Evolutionary conservation across 495 filamentous ascomycete species (phyloP), one percentile per base, ranked within the genome.

Genomic region (Durotheca rogersii): DNA sequence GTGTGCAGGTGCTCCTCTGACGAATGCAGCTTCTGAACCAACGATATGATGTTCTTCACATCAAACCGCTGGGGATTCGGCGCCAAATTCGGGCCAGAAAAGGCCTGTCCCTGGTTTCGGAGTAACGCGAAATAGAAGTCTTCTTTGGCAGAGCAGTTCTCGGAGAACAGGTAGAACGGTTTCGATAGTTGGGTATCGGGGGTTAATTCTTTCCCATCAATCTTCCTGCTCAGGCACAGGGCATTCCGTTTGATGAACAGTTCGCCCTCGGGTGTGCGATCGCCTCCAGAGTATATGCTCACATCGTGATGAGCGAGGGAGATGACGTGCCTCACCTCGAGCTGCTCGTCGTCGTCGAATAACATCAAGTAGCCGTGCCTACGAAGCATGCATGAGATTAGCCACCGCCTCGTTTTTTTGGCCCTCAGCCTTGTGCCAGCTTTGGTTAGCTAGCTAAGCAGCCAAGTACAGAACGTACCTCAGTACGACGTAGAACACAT

Each of bases 341-440:
- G 74, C 66, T 97, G 90, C 82, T 77, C 74, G 52, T 79, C 74
- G 61, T 96, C 90, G 61, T 98, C 93, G 68, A 95, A 98, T 15
- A 98, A 85, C 90, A 98, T 96, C 45, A 98, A 69, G 62, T 97
- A 89, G 23, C 91, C 90, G 69, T 95, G 94, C 70, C 93, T 94
- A 54, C 53, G 14, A 50, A 10, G 19, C 7, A 62, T 61, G n/a
- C n/a, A 53, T 49, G 40, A 48, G 25, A 21, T 41, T 37, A 27
- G 39, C 23, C 12, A 25, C 7, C 23, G 19, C 11, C 7, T 12
- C n/a, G n/a, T n/a, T 30, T 15, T 27, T 12, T 18, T 44, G 23
- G 41, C 33, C 49, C 30, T 27, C 32, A 16, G 16, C 0, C n/a
- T 27, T 35, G 37, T 39, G 46, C 17, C 2, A 15, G 33, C 47